Evolutionary conservation across 805 yeast genomes (phyloP).

Genomic region (Cyberlindnera americana): DNA sequence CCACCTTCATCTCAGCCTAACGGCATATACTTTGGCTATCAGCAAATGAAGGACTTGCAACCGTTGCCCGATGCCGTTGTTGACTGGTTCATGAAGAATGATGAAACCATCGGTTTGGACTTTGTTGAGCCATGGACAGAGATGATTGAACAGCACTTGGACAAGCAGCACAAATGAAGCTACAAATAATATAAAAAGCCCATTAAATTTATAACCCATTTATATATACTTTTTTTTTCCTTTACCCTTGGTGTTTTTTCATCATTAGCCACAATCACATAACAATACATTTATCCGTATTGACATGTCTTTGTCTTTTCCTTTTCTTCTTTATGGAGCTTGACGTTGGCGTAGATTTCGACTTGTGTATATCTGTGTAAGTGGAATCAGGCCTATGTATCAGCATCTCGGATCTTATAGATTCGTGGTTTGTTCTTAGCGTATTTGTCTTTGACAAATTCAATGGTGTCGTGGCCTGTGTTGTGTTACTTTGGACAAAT

Average conservation of each 20-base stretch:
- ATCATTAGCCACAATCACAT: slow-evolving; percentile 12
- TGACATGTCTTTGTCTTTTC: slow-evolving; percentile 5
- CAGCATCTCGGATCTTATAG: slow-evolving; percentile 25
- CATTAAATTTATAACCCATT: no score
- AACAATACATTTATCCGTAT: slow-evolving; percentile 18
- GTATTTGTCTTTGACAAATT: slow-evolving; percentile 25
- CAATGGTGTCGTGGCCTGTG: slow-evolving; percentile 20
- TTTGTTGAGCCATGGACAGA: slow-evolving; percentile 79
- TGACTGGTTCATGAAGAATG: slow-evolving; percentile 46
- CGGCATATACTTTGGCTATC: slow-evolving; percentile 21
- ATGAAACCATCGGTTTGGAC: slow-evolving; percentile 50
- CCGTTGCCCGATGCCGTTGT: slow-evolving; percentile 35
- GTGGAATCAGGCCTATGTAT: slow-evolving; percentile 24
- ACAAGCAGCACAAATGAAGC: slow-evolving; percentile 18
- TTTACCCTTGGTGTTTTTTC: background rate
- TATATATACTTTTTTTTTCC: no score
- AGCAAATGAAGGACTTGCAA: slow-evolving; percentile 21
- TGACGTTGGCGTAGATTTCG: slow-evolving; percentile 20
- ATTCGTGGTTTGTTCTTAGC: slow-evolving; percentile 19
- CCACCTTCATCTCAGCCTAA: slow-evolving; percentile 11
- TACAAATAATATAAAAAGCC: no score
- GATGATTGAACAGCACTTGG: slow-evolving; percentile 63
- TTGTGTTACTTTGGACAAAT: slow-evolving; percentile 21
- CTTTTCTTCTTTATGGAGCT: slow-evolving; percentile 12
- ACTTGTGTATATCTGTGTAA: slow-evolving; percentile 17